These are phyloP conservation scores for Uncinocarpus reesii DNA, from an alignment of 2,329 filamentous ascomycete genomes.

Conservation along the genomic window DNA sequence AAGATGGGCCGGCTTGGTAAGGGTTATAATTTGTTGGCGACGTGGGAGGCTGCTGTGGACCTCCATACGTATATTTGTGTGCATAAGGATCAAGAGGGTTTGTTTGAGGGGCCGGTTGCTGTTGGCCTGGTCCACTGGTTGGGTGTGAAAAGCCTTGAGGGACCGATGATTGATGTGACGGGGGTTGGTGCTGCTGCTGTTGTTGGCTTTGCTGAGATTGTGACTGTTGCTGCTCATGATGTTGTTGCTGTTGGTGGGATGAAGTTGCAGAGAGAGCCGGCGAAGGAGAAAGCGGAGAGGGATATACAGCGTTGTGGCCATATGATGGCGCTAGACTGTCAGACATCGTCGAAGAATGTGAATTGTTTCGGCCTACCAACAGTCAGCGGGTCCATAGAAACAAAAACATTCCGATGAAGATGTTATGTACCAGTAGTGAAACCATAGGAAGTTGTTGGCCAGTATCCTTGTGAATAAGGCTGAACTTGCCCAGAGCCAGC, in stretches of 20 bases:
- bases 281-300: constrained; percentile 47
- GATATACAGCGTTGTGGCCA: constrained; percentile 54
- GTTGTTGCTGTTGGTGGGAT: constrained; percentile 22
- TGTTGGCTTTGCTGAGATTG: constrained; percentile 19
- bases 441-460: constrained; percentile 51
- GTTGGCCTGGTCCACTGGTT: constrained; percentile 19
- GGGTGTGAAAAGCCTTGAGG: constrained; percentile 40
- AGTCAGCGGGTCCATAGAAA: constrained; percentile 21
- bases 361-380: constrained; percentile 44
- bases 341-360: constrained; percentile 47
- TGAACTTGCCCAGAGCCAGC: constrained; percentile 22
- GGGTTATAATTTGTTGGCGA: constrained; percentile 37
- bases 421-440: constrained; percentile 36
- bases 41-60: constrained; percentile 39
- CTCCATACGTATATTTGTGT: constrained; percentile 41
- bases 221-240: constrained; percentile 25
- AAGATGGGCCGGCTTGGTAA: constrained; percentile 24
- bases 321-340: constrained; percentile 60
- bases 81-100: constrained; percentile 49
- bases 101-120: constrained; percentile 43
- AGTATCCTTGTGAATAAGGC: constrained; percentile 47
- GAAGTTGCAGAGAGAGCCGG: constrained; percentile 27
- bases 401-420: not conserved
- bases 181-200: constrained; percentile 19
- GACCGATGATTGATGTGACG: constrained; percentile 29